A percentile compares a stretch with the other conserved stretches of the same genome.
These are phyloP conservation scores for Russula vinacea DNA, from an alignment of 768 basidiomycete genomes.

Conservation along the genomic window DNA sequence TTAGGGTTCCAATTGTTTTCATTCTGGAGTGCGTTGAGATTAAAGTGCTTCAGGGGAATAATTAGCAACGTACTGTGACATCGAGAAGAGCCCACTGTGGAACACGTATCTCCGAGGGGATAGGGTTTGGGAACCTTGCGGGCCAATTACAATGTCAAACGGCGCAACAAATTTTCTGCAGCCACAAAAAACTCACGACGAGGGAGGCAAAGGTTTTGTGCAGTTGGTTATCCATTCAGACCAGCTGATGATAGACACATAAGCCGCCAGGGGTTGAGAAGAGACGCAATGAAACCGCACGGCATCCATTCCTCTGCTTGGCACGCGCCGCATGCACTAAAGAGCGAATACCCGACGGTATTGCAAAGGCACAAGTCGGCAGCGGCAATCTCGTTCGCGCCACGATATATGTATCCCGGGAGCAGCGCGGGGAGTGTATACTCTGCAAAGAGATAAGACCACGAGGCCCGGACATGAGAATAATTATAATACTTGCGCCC, in stretches of 20 bases:
- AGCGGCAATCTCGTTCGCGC: not conserved
- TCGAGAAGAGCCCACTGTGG: not conserved
- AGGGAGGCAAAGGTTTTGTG: not conserved
- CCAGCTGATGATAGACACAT: not conserved
- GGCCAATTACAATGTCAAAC: not conserved
- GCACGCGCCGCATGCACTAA: constrained; percentile 12
- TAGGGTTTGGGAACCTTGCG: not conserved
- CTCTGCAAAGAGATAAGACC: no score
- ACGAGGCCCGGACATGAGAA: no score
- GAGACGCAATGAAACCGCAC: not conserved
- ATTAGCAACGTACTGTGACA: not conserved
- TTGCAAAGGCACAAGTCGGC: constrained; percentile 8
- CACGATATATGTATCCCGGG: not conserved
- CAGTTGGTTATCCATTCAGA: not conserved
- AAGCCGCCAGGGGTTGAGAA: not conserved
- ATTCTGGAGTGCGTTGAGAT: no score
- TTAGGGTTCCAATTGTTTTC: no score
- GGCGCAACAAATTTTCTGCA: not conserved
- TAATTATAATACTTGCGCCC: no score
- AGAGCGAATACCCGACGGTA: not conserved
- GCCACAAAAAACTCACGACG: not conserved
- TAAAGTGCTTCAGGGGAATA: no score
- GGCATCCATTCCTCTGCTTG: not conserved
- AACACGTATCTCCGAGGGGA: no score
- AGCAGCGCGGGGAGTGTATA: no score